phyloP scores from a whole-genome alignment of 176 grass and related monocot species.

The Bromus sterilis region DNA sequence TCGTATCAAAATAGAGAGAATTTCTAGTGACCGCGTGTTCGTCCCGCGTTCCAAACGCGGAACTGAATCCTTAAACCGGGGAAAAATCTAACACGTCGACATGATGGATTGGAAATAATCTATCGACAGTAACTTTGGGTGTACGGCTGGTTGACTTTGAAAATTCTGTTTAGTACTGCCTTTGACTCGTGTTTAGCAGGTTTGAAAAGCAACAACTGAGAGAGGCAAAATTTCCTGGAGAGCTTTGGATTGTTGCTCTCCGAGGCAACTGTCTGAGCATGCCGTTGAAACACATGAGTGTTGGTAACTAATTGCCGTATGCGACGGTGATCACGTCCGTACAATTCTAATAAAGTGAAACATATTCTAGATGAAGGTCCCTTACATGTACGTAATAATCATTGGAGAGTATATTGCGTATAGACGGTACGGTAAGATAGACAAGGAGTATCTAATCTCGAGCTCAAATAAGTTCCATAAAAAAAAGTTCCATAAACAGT shows the following conservation, averaged over 20 bases:
- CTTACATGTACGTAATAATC: neutral
- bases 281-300: neutral
- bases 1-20: no score
- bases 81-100: neutral
- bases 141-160: conserved; percentile 14
- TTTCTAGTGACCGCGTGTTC: neutral
- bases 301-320: neutral
- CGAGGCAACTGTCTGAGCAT: neutral
- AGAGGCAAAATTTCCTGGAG: neutral
- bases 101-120: neutral
- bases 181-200: neutral
- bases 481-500: no score
- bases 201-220: conserved; percentile 7
- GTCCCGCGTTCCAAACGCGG: neutral
- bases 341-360: neutral
- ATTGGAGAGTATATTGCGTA: neutral
- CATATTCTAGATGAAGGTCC: neutral
- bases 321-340: neutral
- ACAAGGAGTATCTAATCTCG: no score
- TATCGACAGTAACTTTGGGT: neutral
- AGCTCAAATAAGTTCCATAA: no score
- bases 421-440: no score
- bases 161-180: no score
- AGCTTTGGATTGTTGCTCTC: neutral
- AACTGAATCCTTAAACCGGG: neutral